Base-by-base conservation (phyloP, 2,329 filamentous ascomycete genomes). In the Trichoderma sp. region DNA sequence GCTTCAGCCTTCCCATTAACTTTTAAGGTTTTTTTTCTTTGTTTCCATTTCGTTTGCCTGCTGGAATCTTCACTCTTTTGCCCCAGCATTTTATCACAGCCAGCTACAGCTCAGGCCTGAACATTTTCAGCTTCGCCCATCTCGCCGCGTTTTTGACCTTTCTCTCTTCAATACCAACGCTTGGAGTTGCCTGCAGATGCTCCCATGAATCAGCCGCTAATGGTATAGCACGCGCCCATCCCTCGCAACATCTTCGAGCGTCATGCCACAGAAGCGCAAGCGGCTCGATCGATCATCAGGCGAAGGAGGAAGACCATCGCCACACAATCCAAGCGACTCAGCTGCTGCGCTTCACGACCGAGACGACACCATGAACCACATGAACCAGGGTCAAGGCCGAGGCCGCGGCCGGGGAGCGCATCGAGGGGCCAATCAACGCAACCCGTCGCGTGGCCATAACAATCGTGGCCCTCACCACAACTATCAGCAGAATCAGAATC, bases 251-350 rank as follows among this genome's bases (percentile, higher is more conserved):
- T 67, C 57, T 52, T 71, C 70, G 69, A 70, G 73, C 75, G 74
- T 72, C 70, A 88, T 88, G 86, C 82, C 84, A 80, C 82, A 84
- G 32, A 88, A 88, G 79, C 83, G 86, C 73, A 89, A 88, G 83
- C 84, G 85, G 76, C 80, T 81, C 74, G 84, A 87, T 57, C 80
- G 85, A 71, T 78, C 77, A 61, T 79, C 80, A 69, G 77, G 78
- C 70, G 85, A 88, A 68, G 81, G 79, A 67, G 79, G 78, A 70
- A 82, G 88, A 69, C 87, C 87, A 22, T 85, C 88, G 60, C 88
- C 89, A 61, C 87, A 90, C 77, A 86, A 87, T 37, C 87, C 88
- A 56, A 83, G 81, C 63, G 85, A 89, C 72, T 84, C 84, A 7
- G 74, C 78, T 45, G 74, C 88, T 65, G 86, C 80, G 52, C 86